Conservation (phyloP, 352 stramenopile species). For the Saprolegnia diclina region DNA sequence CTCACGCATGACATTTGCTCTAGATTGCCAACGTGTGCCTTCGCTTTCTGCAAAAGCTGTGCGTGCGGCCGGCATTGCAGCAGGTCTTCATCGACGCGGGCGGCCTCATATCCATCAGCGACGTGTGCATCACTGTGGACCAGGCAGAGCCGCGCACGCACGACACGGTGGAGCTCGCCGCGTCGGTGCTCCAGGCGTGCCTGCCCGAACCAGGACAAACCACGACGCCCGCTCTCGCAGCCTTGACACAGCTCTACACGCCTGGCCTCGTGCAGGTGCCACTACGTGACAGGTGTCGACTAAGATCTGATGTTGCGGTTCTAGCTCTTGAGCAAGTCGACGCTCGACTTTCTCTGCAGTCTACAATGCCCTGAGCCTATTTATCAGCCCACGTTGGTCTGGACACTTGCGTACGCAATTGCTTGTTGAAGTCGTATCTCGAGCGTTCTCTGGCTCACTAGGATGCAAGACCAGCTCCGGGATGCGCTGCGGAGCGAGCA, state of each 20-base stretch:
- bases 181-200: conserved; percentile 52
- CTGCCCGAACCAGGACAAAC: conserved; percentile 43
- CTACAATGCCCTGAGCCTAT: conserved; percentile 64
- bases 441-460: conserved; percentile 2
- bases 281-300: not conserved
- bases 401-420: conserved; percentile 41
- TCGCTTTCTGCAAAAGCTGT: conserved; percentile 55
- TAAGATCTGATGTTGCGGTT: not conserved
- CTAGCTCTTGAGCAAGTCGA: conserved; percentile 54
- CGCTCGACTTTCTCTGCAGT: conserved; percentile 51
- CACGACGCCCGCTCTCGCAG: conserved; percentile 36
- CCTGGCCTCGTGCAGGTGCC: conserved; percentile 68
- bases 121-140: conserved; percentile 35
- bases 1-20: conserved; percentile 42
- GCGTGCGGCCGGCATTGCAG: conserved; percentile 49
- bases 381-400: conserved; percentile 57
- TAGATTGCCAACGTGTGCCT: conserved; percentile 56
- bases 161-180: conserved; percentile 31
- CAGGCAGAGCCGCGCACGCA: not conserved
- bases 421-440: too few relatives aligned
- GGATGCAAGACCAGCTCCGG: conserved; percentile 55
- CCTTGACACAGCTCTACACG: conserved; percentile 72
- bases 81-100: conserved; percentile 52
- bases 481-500: conserved; percentile 52
- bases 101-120: conserved; percentile 57